Evolutionary conservation across 164 flowering plant species (phyloP), one percentile per base, ranked within the genome.

Genomic region (Stephania japonica): DNA sequence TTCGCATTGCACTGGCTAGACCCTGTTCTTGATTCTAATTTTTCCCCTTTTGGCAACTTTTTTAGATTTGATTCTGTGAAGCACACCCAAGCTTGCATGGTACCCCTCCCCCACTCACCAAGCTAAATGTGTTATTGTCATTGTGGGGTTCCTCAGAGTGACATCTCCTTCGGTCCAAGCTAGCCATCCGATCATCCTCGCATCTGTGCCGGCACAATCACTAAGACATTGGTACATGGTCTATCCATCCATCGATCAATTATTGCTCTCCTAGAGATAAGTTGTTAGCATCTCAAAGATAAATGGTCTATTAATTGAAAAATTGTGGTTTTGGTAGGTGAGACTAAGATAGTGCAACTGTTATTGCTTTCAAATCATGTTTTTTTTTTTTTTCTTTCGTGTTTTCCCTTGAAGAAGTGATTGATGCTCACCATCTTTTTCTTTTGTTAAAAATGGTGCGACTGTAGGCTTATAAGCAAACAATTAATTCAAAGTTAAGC

Each of bases 281-380:
- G 7, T 56, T 56, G 62, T 32, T 32, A 32, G 38, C 38, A 32
- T 63, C 66, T 5, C 19, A 16, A 6, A 19, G 62, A 56, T 18
- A 56, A 56, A 1, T 56, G 18, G 62, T 56, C 21, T 56, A 56
- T 56, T 56, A 16, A 56, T 26, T 66, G n/a, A 66, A 32, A 32
- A 32, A 18, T 10, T 12, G 41, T 18, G 41, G 42, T 66, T 42
- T 68, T 68, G 32, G 71, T 68, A 3, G 71, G 71, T 68, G 71
- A 42, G 71, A 68, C 47, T 68, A 23, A n/a, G 71, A 68, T 68
- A 18, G 25, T 43, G 14, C 71, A 44, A 44, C 56, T 7, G 12
- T 43, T 56, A 10, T n/a, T 16, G 24, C 70, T 42, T 68, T 68
- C 47, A 18, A 44, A 42, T 47, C 71, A 68, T 26, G n/a, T 23